Conservation (phyloP, 768 basidiomycete genomes). For the Mycena epipterygia region DNA sequence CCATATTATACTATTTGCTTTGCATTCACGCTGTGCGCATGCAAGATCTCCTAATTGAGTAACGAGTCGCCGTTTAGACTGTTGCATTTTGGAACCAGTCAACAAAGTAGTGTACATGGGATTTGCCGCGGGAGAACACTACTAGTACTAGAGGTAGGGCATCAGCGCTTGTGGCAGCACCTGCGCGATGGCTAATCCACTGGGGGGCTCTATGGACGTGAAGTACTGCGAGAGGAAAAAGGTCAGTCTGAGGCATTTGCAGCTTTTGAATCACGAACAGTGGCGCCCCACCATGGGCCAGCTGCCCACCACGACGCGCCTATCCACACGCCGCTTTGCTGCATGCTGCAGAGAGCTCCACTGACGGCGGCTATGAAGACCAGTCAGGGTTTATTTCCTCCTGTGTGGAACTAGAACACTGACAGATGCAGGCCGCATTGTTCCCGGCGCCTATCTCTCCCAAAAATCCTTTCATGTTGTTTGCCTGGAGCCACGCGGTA, state of each 20-base stretch:
- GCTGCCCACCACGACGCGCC: slow-evolving; percentile 72
- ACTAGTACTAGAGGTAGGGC: slow-evolving; percentile 61
- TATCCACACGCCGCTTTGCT: slow-evolving; percentile 71
- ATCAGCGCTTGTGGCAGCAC: slow-evolving; percentile 70
- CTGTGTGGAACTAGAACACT: neutral
- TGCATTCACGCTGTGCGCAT: too few species aligned
- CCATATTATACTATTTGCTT: neutral
- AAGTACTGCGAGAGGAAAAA: slow-evolving; percentile 56
- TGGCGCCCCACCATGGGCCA: slow-evolving; percentile 69
- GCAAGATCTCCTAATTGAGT: neutral
- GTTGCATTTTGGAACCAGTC: too few species aligned
- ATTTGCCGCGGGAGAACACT: too few species aligned
- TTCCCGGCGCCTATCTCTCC: slow-evolving; percentile 73
- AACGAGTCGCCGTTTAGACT: too few species aligned
- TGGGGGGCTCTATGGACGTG: slow-evolving; percentile 74
- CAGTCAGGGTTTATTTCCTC: slow-evolving; percentile 37
- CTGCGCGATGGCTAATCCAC: slow-evolving; percentile 63
- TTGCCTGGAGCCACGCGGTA: slow-evolving; percentile 69
- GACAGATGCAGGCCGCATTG: slow-evolving; percentile 43
- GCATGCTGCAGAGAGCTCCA: slow-evolving; percentile 71
- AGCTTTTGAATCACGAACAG: slow-evolving; percentile 51
- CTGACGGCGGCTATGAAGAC: slow-evolving; percentile 58
- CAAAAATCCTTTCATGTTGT: slow-evolving; percentile 74
- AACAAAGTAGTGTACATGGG: too few species aligned
- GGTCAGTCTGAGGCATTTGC: neutral